Evolutionary conservation across 2,329 filamentous ascomycete species (phyloP).

Genomic region (Ceratocystis papillata): DNA sequence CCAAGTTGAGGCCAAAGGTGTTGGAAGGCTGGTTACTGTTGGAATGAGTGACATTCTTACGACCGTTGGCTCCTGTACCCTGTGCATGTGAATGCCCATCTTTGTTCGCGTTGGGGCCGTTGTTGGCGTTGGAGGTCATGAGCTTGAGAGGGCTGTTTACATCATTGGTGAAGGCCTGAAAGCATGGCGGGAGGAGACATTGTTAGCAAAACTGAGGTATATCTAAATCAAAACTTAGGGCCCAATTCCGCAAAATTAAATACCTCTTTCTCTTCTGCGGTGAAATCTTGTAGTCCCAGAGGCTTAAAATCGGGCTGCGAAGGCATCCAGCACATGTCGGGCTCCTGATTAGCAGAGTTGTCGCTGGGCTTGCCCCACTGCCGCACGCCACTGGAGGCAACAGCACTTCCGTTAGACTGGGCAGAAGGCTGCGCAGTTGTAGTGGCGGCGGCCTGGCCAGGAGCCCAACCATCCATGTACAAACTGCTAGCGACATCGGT

Average conservation of each 20-base stretch:
- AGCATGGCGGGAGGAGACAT: neutral
- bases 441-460: conserved; percentile 39
- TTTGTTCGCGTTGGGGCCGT: conserved; percentile 30
- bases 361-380: conserved; percentile 73
- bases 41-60: conserved; percentile 70
- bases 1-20: conserved; percentile 47
- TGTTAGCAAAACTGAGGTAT: neutral
- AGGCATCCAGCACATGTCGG: conserved; percentile 86
- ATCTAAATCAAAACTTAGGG: neutral
- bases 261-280: conserved; percentile 50
- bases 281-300: conserved; percentile 61
- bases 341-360: conserved; percentile 61
- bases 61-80: conserved; percentile 50
- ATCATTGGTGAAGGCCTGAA: conserved; percentile 66
- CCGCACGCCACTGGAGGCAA: conserved; percentile 33
- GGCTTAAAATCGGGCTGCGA: conserved; percentile 55
- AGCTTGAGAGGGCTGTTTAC: conserved; percentile 85
- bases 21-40: conserved; percentile 37
- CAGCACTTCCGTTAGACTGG: neutral
- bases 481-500: conserved; percentile 33
- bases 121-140: conserved; percentile 56
- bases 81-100: conserved; percentile 28
- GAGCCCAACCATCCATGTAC: conserved; percentile 69
- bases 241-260: conserved; percentile 14
- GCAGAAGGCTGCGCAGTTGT: conserved; percentile 34